A percentile compares a stretch with the other conserved stretches of the same genome.
These are phyloP conservation scores for Phallus indusiatus DNA, from an alignment of 768 basidiomycete genomes.

Conservation along the genomic window DNA sequence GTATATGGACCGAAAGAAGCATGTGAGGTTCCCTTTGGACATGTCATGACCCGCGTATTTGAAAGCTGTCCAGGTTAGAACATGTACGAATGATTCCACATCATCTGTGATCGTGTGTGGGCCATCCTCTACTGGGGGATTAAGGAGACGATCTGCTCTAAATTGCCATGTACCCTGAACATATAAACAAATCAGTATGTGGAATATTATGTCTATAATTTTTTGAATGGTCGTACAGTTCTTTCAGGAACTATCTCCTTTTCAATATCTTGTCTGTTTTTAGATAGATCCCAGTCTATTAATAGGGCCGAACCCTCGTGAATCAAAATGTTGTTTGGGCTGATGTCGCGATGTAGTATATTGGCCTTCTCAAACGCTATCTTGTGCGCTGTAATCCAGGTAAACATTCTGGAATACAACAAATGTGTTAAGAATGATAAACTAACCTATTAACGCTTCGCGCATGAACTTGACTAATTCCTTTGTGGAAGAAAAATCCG, in stretches of 20 bases:
- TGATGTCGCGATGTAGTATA: constrained; percentile 14
- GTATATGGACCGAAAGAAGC: background rate
- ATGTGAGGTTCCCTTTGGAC: background rate
- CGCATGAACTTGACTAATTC: background rate
- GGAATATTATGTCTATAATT: background rate
- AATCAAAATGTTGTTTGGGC: constrained; percentile 12
- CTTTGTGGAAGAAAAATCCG: background rate
- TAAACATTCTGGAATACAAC: background rate
- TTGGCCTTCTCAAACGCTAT: constrained; percentile 5
- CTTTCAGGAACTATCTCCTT: background rate
- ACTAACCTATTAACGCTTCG: background rate
- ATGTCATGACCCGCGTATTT: background rate
- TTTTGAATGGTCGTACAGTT: background rate
- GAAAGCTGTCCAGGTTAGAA: background rate
- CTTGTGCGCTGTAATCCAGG: constrained; percentile 3
- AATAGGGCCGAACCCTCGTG: background rate
- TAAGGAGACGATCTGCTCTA: background rate
- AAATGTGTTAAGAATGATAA: background rate
- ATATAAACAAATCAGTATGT: background rate
- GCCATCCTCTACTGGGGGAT: background rate
- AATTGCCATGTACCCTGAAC: constrained; percentile 3
- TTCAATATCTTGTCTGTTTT: background rate
- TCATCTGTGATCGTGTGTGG: background rate
- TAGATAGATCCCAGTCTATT: background rate
- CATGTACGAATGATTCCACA: constrained; percentile 6